Evolutionary conservation across 306 rosid genomes (phyloP).

Genomic region (Bauhinia variegata): DNA sequence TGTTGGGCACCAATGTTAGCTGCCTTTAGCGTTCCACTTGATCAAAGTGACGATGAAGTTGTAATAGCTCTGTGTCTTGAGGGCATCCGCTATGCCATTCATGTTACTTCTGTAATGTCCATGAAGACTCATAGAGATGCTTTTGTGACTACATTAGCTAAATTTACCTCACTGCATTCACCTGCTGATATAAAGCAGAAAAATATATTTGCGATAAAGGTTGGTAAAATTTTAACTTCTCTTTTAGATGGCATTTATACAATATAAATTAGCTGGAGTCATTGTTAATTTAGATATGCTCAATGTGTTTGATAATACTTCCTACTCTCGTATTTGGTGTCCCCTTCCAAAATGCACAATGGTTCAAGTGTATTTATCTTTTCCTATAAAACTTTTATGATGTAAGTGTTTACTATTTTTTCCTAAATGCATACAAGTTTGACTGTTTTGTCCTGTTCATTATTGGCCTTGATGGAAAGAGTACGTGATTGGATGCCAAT

Average conservation of each 20-base stretch:
- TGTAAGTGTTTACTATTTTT: slow-evolving; percentile 24
- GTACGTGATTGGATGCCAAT: neutral
- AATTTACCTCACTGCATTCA: slow-evolving; percentile 95
- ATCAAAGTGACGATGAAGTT: slow-evolving; percentile 93
- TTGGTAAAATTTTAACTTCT: slow-evolving; percentile 48
- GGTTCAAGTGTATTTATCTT: slow-evolving; percentile 20
- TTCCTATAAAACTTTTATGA: neutral
- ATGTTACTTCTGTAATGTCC: slow-evolving; percentile 92
- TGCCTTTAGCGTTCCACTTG: slow-evolving; percentile 99
- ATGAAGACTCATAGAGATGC: slow-evolving; percentile 99
- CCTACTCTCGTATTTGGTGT: neutral
- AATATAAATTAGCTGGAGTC: too few species aligned
- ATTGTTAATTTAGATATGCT: neutral
- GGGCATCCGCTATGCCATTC: slow-evolving; percentile 93
- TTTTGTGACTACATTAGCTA: slow-evolving; percentile 94
- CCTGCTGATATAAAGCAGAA: slow-evolving; percentile 97
- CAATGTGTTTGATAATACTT: slow-evolving; percentile 2
- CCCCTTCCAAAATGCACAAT: slow-evolving; percentile 27
- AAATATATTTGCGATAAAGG: slow-evolving; percentile 93
- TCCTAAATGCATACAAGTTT: neutral
- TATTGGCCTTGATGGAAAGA: neutral
- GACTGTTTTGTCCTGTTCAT: slow-evolving; percentile 14
- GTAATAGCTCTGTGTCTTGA: slow-evolving; percentile 85
- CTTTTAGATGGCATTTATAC: slow-evolving; percentile 11
- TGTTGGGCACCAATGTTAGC: slow-evolving; percentile 99